Percentiles rank a stretch among this genome's conserved stretches.
These are phyloP conservation scores for Apophysomyces elegans DNA, from an alignment of 371 early-diverging fungal species.

Conservation along the genomic window DNA sequence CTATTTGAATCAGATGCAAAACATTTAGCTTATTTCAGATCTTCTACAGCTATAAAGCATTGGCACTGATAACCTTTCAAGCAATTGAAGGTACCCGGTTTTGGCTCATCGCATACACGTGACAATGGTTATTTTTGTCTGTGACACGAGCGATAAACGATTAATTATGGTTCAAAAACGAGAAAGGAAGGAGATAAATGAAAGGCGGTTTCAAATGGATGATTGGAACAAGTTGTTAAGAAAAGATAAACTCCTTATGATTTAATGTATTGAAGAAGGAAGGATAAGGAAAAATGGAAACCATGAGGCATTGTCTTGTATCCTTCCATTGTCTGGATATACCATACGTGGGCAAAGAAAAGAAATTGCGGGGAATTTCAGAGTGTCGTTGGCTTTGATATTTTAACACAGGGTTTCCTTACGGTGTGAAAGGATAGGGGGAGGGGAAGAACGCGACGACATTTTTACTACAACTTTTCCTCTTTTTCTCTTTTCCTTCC, in stretches of 20 bases:
- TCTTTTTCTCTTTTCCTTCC: slow-evolving; percentile 9
- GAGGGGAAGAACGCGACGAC: slow-evolving; percentile 5
- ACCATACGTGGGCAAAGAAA: background rate
- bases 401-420: background rate
- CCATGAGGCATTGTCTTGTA: background rate
- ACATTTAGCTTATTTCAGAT: too few species aligned
- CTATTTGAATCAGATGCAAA: too few species aligned
- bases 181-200: slow-evolving; percentile 4
- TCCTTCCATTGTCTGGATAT: too few species aligned
- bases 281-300: background rate
- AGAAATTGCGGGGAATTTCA: slow-evolving; percentile 5
- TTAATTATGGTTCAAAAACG: slow-evolving; percentile 5
- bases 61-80: too few species aligned
- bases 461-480: slow-evolving; percentile 1
- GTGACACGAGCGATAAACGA: slow-evolving; percentile 1
- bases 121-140: background rate
- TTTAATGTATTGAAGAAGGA: background rate
- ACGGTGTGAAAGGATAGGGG: background rate
- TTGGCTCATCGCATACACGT: too few species aligned
- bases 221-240: background rate
- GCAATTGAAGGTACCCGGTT: too few species aligned
- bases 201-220: background rate
- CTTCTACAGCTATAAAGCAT: too few species aligned
- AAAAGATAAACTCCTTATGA: background rate
- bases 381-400: slow-evolving; percentile 7